phyloP scores from a whole-genome alignment of 2,329 filamentous ascomycete genomes.

The Colletotrichum orchidophilum region DNA sequence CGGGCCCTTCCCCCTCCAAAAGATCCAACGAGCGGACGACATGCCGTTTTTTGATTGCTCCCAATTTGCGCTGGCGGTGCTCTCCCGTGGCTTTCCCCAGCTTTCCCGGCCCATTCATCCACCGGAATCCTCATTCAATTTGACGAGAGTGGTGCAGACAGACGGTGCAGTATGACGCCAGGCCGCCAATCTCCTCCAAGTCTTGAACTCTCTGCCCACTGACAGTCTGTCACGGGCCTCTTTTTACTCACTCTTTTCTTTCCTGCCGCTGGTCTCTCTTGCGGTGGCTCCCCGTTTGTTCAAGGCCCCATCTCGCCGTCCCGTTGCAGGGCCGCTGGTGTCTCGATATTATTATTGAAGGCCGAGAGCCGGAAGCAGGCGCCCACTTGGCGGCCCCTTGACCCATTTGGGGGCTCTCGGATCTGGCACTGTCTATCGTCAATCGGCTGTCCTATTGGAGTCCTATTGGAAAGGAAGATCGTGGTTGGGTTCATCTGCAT shows the following conservation, averaged over 20 bases:
- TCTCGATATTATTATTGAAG: conserved; percentile 22
- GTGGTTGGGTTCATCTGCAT: conserved; percentile 10
- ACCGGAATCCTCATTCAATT: background rate
- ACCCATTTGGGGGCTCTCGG: background rate
- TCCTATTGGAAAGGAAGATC: background rate
- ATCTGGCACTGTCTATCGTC: conserved; percentile 11
- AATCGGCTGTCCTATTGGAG: background rate
- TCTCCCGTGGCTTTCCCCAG: conserved; percentile 17
- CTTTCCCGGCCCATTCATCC: conserved; percentile 4
- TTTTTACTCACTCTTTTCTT: background rate
- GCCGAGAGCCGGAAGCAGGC: conserved; percentile 7
- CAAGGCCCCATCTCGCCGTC: background rate
- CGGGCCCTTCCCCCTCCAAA: background rate
- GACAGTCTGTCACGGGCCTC: background rate
- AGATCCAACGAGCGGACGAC: background rate
- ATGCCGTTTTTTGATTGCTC: conserved; percentile 16
- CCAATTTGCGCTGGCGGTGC: conserved; percentile 19
- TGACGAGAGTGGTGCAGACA: conserved; percentile 14
- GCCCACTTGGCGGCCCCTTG: background rate
- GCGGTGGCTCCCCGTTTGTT: background rate
- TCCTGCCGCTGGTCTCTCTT: conserved; percentile 2
- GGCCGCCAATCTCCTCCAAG: background rate
- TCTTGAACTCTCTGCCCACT: background rate
- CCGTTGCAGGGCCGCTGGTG: conserved; percentile 19
- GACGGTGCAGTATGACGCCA: conserved; percentile 21